Base-by-base conservation (phyloP, 805 yeast genomes). In the Hanseniaspora mollemarum region DNA sequence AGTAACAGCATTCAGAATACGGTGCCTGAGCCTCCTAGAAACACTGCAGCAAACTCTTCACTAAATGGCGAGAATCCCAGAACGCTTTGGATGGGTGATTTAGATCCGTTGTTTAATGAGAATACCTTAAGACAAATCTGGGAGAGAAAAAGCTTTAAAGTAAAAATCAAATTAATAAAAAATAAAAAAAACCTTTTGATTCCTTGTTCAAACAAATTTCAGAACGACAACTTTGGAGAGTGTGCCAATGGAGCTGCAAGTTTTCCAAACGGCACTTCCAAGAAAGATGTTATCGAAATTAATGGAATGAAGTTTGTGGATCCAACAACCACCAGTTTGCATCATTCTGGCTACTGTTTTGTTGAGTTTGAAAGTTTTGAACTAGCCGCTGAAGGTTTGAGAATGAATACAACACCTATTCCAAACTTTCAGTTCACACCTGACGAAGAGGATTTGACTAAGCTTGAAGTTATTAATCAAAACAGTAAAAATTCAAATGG, bases 81-180 rank as follows among this genome's bases (percentile, higher is more conserved):
- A 54, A 83, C 94, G 1, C 67, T 83, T 29, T 83, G 94, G 94
- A 83, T 83, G 94, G 94, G 94, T 10, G 92, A 83, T 63, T 68
- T 83, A 56, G 90, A 83, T 60, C 86, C 90, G 1, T 77, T 82
- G 76, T 76, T 82, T 59, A 86, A 81, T 60, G 92, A 83, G 61
- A 69, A 67, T 3, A 76, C 77, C 22, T 68, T 77, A 15, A 69
- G 71, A 45, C 67, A 77, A 42, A 69, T 85, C 63, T 82, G 87
- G 87, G 69, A 70, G 28, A 66, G 74, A 24, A 58, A 78, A 46
- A 72, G 74, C 50, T 76, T 75, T 56, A 61, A 68, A 28, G 90
- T 83, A 25, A 64, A 69, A 26, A 87, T 81, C 26, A 83, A 83
- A 63, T 69, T 83, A 35, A 83, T 83, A 53, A 76, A 77, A 44